Percentiles rank a stretch among this genome's conserved stretches.
Conservation (phyloP, 2,329 filamentous ascomycete genomes). For the Harringtonia aguacate region DNA sequence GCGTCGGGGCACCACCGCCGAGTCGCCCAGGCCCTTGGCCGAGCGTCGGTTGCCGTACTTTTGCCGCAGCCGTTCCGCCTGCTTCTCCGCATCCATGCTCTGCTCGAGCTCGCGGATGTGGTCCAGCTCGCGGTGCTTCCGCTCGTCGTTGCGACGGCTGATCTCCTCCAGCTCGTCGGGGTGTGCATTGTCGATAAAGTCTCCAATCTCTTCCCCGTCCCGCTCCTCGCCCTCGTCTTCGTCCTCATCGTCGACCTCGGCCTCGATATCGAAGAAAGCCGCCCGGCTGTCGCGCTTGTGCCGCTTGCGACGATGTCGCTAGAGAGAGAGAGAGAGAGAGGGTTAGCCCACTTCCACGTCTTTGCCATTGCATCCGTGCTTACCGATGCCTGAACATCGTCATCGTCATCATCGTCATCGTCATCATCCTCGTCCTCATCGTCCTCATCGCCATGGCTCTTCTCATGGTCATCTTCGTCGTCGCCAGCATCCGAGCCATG, state of each 20-base stretch:
- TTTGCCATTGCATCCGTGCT: background rate
- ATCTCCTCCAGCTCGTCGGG: slow-evolving; percentile 79
- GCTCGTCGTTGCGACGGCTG: slow-evolving; percentile 75
- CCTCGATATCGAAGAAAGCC: slow-evolving; percentile 94
- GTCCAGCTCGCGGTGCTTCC: slow-evolving; percentile 88
- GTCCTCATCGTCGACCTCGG: slow-evolving; percentile 93
- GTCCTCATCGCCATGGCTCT: slow-evolving; percentile 21
- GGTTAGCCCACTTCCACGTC: background rate
- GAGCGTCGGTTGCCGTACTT: slow-evolving; percentile 74
- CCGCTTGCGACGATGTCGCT: slow-evolving; percentile 70
- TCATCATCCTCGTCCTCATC: slow-evolving; percentile 26
- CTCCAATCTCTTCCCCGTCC: slow-evolving; percentile 70
- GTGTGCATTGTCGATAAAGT: slow-evolving; percentile 81
- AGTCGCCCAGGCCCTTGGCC: slow-evolving; percentile 54
- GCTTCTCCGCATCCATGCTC: slow-evolving; percentile 86
- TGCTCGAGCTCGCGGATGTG: slow-evolving; percentile 78
- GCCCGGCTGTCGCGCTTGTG: slow-evolving; percentile 60
- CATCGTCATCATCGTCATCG: slow-evolving; percentile 31
- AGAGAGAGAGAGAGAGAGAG: background rate
- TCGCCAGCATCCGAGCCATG: too few species aligned
- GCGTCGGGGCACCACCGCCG: slow-evolving; percentile 71
- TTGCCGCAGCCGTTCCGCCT: slow-evolving; percentile 77
- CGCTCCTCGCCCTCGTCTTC: slow-evolving; percentile 83
- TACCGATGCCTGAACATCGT: slow-evolving; percentile 34
- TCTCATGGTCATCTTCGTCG: too few species aligned